Percentiles rank a stretch among this genome's conserved stretches.
Evolutionary conservation across 805 yeast species (phyloP).

Genomic region (Candida cerambycidarum): DNA sequence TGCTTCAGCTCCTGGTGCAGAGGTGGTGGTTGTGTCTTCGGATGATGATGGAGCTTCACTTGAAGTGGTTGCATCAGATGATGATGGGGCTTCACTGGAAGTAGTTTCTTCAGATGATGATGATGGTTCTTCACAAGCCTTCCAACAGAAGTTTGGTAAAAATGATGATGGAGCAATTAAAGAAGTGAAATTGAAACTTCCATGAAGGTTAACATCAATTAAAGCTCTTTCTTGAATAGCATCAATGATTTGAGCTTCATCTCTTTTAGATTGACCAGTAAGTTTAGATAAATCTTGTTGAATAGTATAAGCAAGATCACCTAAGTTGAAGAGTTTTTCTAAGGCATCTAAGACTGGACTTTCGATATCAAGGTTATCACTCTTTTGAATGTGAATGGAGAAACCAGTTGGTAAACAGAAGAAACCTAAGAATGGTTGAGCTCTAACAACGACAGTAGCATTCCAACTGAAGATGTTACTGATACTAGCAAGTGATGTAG

Average conservation of each 20-base stretch:
- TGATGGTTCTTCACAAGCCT: conserved; percentile 10
- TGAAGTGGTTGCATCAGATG: background rate
- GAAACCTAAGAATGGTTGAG: conserved; percentile 16
- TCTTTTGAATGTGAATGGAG: conserved; percentile 15
- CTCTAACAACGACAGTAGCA: conserved; percentile 22
- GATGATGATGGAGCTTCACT: background rate
- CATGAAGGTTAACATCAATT: conserved; percentile 6
- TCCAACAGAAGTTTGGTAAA: conserved; percentile 20
- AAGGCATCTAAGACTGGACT: conserved; percentile 13
- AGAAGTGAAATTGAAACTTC: conserved; percentile 2
- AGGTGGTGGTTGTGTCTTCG: too few species aligned
- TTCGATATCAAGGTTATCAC: conserved; percentile 9
- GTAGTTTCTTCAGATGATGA: conserved; percentile 2
- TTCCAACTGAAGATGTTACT: conserved; percentile 27
- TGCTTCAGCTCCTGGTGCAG: conserved; percentile 1
- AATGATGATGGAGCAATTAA: conserved; percentile 11
- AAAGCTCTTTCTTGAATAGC: conserved; percentile 9
- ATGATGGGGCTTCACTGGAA: conserved; percentile 1
- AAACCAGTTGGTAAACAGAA: conserved; percentile 29
- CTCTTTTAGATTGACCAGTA: conserved; percentile 9
- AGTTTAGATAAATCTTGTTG: conserved; percentile 9
- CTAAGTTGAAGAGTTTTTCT: conserved; percentile 4
- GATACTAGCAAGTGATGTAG: conserved; percentile 11
- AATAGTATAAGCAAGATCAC: conserved; percentile 8
- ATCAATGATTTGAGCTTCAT: conserved; percentile 1